Percentiles rank a stretch among this genome's conserved stretches.
phyloP scores from a whole-genome alignment of 2,329 filamentous ascomycete species.

The Calonectria pseudoreteaudii region DNA sequence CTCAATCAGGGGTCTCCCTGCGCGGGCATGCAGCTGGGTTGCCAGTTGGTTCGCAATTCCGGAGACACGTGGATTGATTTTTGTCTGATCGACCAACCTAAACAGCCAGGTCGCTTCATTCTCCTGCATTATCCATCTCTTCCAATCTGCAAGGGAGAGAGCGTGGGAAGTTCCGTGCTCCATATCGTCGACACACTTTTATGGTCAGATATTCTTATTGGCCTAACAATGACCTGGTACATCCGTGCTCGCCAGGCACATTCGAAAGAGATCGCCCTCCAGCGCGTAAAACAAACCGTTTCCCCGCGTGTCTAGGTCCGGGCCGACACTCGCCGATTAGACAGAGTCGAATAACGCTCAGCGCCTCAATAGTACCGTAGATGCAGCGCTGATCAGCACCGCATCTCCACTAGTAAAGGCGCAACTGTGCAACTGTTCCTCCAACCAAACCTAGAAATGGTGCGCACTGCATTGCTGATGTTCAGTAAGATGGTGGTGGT shows the following conservation, averaged over 20 bases:
- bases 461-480: no score
- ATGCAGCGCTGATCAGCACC: background rate
- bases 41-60: background rate
- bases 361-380: background rate
- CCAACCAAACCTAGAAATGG: background rate
- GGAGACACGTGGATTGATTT: background rate
- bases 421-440: background rate
- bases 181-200: no score
- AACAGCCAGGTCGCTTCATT: background rate
- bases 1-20: background rate
- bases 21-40: background rate
- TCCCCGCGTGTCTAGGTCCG: background rate
- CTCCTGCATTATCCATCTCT: no score
- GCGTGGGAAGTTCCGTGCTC: no score
- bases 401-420: background rate
- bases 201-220: no score
- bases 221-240: no score
- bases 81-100: background rate
- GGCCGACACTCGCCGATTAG: background rate
- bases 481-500: background rate
- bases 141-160: no score
- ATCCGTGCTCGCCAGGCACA: no score
- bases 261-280: no score
- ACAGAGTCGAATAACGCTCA: background rate
- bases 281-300: background rate